Evolutionary conservation across 495 filamentous ascomycete species (phyloP), one percentile per base, ranked within the genome.

Genomic region (Neurospora intermedia): DNA sequence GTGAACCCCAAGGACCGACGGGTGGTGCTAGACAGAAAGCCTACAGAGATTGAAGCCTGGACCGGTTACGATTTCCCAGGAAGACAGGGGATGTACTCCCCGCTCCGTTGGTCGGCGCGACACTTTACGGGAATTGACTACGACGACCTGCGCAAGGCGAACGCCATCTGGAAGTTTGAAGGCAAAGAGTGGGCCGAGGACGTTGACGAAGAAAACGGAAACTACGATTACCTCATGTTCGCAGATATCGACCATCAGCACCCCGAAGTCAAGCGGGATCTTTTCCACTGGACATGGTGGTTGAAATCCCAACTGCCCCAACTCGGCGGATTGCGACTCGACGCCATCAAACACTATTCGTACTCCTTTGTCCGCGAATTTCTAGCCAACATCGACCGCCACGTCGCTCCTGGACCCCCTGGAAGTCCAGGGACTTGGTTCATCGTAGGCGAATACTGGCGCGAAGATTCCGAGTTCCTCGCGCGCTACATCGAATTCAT

Each of bases 371-470:
- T 91, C 40, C 84, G 84, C 43, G 83, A 87, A 9, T 90, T 82
- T 0, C 2, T 78, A 2, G 27, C 1, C 4, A 71, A 80, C 35
- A 74, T 93, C 40, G 83, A 89, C 35, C 75, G 82, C 16, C 76
- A 80, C 0, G 80, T 85, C 45, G 86, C 81, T 0, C 82, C 88
- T 10, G 20, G 27, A 0, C 23, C 23, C 0, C 27, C 54, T 0
- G 54, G 54, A 0, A 8, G 5, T 6, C 54, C 54, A 1, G 54
- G 3, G 0, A 7, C 0, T 0, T 89, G 87, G 80, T 92, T 92
- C 76, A 82, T 91, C 23, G 90, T 94, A 10, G 91, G 90, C 39
- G 92, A 94, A 76, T 93, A 90, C 77, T 94, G 91, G 91, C 85
- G 86, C 70, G 88, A 87, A 31, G 85, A 90, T 73, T 77, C 86